Base-by-base conservation (phyloP, 306 rosid species). In the Urtica urens region DNA sequence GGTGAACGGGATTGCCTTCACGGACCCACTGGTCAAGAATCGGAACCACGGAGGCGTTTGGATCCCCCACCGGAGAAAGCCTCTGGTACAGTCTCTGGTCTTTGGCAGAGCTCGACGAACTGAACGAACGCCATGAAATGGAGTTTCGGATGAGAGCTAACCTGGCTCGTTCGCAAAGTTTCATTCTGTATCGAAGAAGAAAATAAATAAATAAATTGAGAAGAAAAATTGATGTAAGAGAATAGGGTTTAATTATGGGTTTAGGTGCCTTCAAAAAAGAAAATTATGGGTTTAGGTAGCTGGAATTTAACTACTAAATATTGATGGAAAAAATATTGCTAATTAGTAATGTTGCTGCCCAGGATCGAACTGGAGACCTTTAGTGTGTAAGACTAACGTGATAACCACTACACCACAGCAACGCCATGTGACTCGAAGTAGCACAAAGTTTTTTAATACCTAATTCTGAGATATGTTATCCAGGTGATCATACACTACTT, bases 381-480 rank as follows among this genome's bases (percentile, higher is more conserved):
- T 73, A 77, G 94, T 75, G 82, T 87, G 94, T 87, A 82, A 77
- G 81, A 82, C 96, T 82, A 75, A 77, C 94, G 92, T 79, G 92
- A 79, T 82, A 75, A 87, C 92, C 92, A 75, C 92, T 82, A 71
- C 96, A 82, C 92, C 93, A 87, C 87, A 68, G 82, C 92, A 82
- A 82, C 93, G n/a, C n/a, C n/a, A n/a, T n/a, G n/a, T n/a, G n/a
- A n/a, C n/a, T n/a, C n/a, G n/a, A n/a, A n/a, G n/a, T n/a, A n/a
- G n/a, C n/a, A n/a, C n/a, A n/a, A n/a, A n/a, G n/a, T n/a, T n/a
- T n/a, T n/a, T n/a, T n/a, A n/a, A n/a, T n/a, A n/a, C n/a, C n/a
- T n/a, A n/a, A n/a, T n/a, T n/a, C n/a, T n/a, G n/a, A n/a, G n/a
- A n/a, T n/a, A n/a, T n/a, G n/a, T n/a, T n/a, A n/a, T n/a, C n/a